Conservation (phyloP, 1,284 basidiomycete species). For the Mycosarcoma maydis region DNA sequence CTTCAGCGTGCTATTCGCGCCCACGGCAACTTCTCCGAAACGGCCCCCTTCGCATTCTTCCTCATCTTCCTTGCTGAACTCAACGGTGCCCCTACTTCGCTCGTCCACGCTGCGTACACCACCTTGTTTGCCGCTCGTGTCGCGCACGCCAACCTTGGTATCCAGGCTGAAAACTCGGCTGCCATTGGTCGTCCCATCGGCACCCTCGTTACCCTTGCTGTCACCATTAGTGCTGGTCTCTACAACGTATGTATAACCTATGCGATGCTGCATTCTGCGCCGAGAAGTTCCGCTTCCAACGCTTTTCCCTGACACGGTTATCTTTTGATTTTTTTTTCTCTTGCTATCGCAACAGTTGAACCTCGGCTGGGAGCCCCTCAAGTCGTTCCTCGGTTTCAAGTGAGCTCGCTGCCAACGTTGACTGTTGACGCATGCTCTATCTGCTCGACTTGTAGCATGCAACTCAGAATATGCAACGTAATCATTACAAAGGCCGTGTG, state of each 20-base stretch:
- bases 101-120: constrained; percentile 64
- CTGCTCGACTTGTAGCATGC: background rate
- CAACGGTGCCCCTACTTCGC: constrained; percentile 65
- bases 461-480: background rate
- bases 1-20: constrained; percentile 59
- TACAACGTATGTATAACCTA: constrained; percentile 60
- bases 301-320: background rate
- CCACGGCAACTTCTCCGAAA: constrained; percentile 63
- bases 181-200: constrained; percentile 51
- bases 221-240: constrained; percentile 56
- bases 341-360: constrained; percentile 40
- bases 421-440: constrained; percentile 2
- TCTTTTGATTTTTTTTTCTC: background rate
- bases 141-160: constrained; percentile 53
- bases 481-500: background rate
- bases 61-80: constrained; percentile 67
- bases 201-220: constrained; percentile 44
- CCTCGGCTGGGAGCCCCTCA: constrained; percentile 66
- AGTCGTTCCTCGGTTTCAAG: constrained; percentile 65
- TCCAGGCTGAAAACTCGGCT: constrained; percentile 26
- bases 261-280: no score
- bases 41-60: constrained; percentile 61
- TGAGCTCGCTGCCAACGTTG: constrained; percentile 14
- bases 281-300: background rate
- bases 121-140: constrained; percentile 62